Evolutionary conservation across 2,329 filamentous ascomycete genomes (phyloP).

Genomic region (Verruconis gallopava): DNA sequence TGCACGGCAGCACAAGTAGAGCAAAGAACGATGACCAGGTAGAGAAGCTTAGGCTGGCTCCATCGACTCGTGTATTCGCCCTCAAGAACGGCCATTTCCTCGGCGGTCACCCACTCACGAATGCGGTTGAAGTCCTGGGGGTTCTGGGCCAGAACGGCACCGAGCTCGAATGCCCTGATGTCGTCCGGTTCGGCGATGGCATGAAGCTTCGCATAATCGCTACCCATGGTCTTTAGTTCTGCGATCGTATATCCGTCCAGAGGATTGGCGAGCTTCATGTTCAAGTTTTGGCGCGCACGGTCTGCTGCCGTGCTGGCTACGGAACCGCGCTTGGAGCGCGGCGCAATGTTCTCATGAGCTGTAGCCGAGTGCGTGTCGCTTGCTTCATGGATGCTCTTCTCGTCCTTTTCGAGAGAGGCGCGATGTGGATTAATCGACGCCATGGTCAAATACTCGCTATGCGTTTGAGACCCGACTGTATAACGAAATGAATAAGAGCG

Average conservation of each 20-base stretch:
- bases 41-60: slow-evolving; percentile 54
- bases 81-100: slow-evolving; percentile 35
- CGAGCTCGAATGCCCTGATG: slow-evolving; percentile 20
- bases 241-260: slow-evolving; percentile 35
- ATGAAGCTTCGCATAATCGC: slow-evolving; percentile 44
- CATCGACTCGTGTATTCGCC: slow-evolving; percentile 54
- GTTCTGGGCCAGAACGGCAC: slow-evolving; percentile 19
- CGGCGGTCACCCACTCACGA: not conserved
- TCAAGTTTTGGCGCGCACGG: slow-evolving; percentile 22
- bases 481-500: too few species aligned
- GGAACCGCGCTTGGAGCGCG: not conserved
- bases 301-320: slow-evolving; percentile 19
- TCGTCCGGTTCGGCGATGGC: slow-evolving; percentile 24
- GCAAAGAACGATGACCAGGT: slow-evolving; percentile 52
- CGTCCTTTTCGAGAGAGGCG: not conserved
- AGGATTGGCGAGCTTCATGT: slow-evolving; percentile 42
- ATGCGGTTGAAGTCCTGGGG: slow-evolving; percentile 13
- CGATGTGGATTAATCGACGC: not conserved
- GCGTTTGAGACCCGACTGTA: too few species aligned
- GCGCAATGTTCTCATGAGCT: not conserved
- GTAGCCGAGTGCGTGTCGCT: not conserved
- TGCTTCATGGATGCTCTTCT: not conserved
- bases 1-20: slow-evolving; percentile 59
- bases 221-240: slow-evolving; percentile 43
- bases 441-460: not conserved